Conservation (phyloP, 2,329 filamentous ascomycete genomes). For the Exophiala spinifera region DNA sequence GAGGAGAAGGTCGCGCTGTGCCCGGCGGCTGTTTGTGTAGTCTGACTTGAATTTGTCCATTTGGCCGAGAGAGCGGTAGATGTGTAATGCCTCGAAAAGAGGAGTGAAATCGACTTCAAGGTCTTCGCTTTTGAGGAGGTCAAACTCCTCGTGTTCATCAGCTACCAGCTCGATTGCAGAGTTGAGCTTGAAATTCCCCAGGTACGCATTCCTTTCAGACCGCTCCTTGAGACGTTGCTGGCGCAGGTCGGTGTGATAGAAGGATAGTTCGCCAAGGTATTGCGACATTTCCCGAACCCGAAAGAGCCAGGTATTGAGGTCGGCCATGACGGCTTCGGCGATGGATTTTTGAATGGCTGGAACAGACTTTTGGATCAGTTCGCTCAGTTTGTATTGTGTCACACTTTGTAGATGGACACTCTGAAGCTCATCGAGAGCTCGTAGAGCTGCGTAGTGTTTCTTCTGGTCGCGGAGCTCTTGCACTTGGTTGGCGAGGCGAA, state of each 20-base stretch:
- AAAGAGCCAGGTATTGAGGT: slow-evolving; percentile 95
- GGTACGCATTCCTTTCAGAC: slow-evolving; percentile 68
- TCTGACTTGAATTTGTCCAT: slow-evolving; percentile 86
- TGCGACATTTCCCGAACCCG: slow-evolving; percentile 94
- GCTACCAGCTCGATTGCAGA: slow-evolving; percentile 93
- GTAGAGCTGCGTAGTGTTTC: slow-evolving; percentile 91
- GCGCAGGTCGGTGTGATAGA: slow-evolving; percentile 90
- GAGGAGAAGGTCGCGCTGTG: slow-evolving; percentile 87
- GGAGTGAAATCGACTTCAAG: slow-evolving; percentile 92
- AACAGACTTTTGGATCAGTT: slow-evolving; percentile 93
- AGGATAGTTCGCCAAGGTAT: slow-evolving; percentile 91
- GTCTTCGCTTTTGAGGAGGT: slow-evolving; percentile 92
- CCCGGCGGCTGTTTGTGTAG: slow-evolving; percentile 84
- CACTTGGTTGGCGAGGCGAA: slow-evolving; percentile 89
- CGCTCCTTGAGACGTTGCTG: slow-evolving; percentile 79
- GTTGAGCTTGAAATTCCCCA: slow-evolving; percentile 85
- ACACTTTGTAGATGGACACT: slow-evolving; percentile 95
- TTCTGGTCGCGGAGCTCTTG: slow-evolving; percentile 89
- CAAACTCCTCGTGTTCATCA: slow-evolving; percentile 92
- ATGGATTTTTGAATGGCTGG: slow-evolving; percentile 89
- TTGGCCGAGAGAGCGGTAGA: slow-evolving; percentile 90
- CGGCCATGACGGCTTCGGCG: slow-evolving; percentile 93
- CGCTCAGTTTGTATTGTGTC: slow-evolving; percentile 89
- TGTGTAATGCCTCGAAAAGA: slow-evolving; percentile 91
- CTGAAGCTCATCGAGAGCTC: slow-evolving; percentile 90